Evolutionary conservation across 768 basidiomycete genomes (phyloP), one percentile per base, ranked within the genome.

Genomic region (Tulasnella sp.): DNA sequence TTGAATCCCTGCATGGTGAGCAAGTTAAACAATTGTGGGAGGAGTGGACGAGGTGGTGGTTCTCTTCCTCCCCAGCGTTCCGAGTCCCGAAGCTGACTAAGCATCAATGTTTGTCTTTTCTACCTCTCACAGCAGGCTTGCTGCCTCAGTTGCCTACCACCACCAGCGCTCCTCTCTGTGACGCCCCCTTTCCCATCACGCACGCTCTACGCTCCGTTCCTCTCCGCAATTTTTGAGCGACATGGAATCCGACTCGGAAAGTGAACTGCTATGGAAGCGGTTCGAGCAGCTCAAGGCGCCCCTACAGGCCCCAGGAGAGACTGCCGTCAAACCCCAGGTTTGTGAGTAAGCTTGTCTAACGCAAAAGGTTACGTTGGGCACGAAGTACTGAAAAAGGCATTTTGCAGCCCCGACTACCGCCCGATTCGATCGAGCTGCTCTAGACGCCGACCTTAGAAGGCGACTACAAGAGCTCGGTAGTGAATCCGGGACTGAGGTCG

Each of bases 1-100:
- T 93, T 93, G 85, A 93, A 93, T 40, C 93, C 93, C 90, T 86
- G 86, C 86, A 86, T 86, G 72, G 64, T 34, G 64, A 69, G 64
- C 64, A 69, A 69, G n/a, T 18, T 69, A 69, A 69, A 69, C 64
- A 14, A 69, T 69, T 69, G 64, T 69, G 64, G 64, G 64, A 69
- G 60, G 60, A 28, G 60, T 31, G n/a, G 28, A 64, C 60, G 14
- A 31, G 64, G 64, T 69, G 64, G 64, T 69, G 64, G 64, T 69
- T 69, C 64, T 69, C 64, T 31, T 69, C 14, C 64, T 31, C 34
- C 7, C 34, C 1, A 14, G 64, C 28, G 64, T 69, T 37, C 64
- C 64, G 64, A 69, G 64, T 69, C 31, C 64, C 64, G 34, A 34
- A 37, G 28, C 64, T 69, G 28, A 31, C 14, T 69, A 69, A 69